Evolutionary conservation across 164 flowering plant species (phyloP).

Genomic region (Malania oleifera): DNA sequence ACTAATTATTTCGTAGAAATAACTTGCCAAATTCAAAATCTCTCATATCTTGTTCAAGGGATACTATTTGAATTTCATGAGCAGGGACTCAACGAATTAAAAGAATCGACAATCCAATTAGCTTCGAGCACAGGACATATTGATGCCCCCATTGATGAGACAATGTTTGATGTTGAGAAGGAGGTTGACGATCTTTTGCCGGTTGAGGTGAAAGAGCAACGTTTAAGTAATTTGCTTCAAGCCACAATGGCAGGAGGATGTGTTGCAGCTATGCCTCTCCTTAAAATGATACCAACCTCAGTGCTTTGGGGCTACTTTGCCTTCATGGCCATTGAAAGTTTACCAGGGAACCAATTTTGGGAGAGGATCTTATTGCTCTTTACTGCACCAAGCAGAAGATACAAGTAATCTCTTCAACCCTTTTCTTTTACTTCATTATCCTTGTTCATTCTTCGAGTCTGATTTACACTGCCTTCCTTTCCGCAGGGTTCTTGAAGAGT

Average conservation of each 20-base stretch:
- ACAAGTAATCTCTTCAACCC: conserved; percentile 47
- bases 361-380: conserved; percentile 85
- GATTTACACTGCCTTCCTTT: not conserved
- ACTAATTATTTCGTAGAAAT: too few relatives aligned
- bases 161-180: conserved; percentile 92
- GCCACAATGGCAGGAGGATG: conserved; percentile 90
- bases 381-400: conserved; percentile 97
- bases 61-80: conserved; percentile 3
- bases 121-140: conserved; percentile 83
- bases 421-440: conserved; percentile 1
- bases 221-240: conserved; percentile 89
- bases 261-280: conserved; percentile 95
- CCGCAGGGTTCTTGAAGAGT: conserved; percentile 89
- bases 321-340: conserved; percentile 98
- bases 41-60: not conserved
- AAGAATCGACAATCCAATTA: conserved; percentile 82
- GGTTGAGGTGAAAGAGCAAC: conserved; percentile 96
- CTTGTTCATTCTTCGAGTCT: conserved; percentile 4
- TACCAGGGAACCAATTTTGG: conserved; percentile 99
- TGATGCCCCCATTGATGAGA: conserved; percentile 89
- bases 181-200: conserved; percentile 95
- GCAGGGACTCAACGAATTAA: conserved; percentile 82
- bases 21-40: not conserved
- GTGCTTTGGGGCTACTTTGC: conserved; percentile 99
- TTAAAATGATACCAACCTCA: conserved; percentile 94